A percentile compares a stretch with the other conserved stretches of the same genome.
phyloP scores from a whole-genome alignment of 345 rosid species.

The Sisymbrium irio region DNA sequence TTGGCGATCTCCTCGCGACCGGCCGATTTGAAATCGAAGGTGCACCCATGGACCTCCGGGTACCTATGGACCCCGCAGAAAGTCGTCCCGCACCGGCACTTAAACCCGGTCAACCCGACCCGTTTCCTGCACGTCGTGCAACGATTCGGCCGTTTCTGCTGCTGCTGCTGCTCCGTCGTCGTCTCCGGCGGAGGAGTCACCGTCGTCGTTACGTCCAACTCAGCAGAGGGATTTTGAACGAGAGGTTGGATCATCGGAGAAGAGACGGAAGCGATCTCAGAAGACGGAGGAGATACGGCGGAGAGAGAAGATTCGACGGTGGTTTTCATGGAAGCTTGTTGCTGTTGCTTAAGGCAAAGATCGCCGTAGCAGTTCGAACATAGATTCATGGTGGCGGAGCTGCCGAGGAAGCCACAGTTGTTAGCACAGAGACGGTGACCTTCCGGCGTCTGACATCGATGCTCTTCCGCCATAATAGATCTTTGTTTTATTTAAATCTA shows the following conservation, averaged over 20 bases:
- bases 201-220: background rate
- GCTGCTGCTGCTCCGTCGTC: slow-evolving; percentile 4
- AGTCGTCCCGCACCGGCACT: slow-evolving; percentile 47
- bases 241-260: slow-evolving; percentile 31
- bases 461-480: slow-evolving; percentile 56
- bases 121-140: slow-evolving; percentile 51
- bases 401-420: slow-evolving; percentile 57
- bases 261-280: slow-evolving; percentile 37
- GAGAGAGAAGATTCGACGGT: slow-evolving; percentile 44
- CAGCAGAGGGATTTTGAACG: slow-evolving; percentile 27
- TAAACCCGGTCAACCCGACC: slow-evolving; percentile 51
- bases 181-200: slow-evolving; percentile 6
- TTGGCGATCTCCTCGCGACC: slow-evolving; percentile 57
- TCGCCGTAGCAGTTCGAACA: slow-evolving; percentile 55
- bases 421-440: slow-evolving; percentile 52
- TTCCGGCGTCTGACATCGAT: slow-evolving; percentile 54
- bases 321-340: slow-evolving; percentile 37
- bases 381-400: slow-evolving; percentile 53
- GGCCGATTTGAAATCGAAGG: slow-evolving; percentile 48
- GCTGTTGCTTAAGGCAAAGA: slow-evolving; percentile 42
- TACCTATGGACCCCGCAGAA: slow-evolving; percentile 51
- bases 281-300: slow-evolving; percentile 31
- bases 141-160: slow-evolving; percentile 37
- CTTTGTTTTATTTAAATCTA: background rate
- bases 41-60: slow-evolving; percentile 48